These are phyloP conservation scores for Skeletonema potamos DNA, from an alignment of 108 stramenopile species.

Conservation along the genomic window DNA sequence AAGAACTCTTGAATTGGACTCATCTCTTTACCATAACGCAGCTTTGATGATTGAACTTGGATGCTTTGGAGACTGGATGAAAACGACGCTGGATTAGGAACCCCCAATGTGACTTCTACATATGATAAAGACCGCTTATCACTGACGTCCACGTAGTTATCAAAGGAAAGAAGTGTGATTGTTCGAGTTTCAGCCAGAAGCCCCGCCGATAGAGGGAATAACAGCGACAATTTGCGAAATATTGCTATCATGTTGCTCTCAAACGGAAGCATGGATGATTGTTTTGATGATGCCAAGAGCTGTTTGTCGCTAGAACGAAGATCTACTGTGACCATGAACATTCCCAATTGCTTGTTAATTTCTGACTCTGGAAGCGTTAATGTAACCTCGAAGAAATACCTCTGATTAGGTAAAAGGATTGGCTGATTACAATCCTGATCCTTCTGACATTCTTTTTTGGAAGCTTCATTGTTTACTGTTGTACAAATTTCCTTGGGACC, in stretches of 20 bases:
- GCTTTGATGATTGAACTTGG: constrained; percentile 49
- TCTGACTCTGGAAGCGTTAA: constrained; percentile 72
- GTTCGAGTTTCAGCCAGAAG: constrained; percentile 65
- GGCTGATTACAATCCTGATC: neutral
- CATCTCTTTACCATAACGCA: constrained; percentile 77
- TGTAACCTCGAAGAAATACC: constrained; percentile 66
- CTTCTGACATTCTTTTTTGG: neutral
- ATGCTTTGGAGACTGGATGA: constrained; percentile 36
- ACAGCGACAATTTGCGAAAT: constrained; percentile 50
- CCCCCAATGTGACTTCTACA: constrained; percentile 37
- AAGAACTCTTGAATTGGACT: constrained; percentile 57
- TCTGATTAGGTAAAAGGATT: constrained; percentile 45
- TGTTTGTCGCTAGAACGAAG: constrained; percentile 41
- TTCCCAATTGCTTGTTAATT: constrained; percentile 55
- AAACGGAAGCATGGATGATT: constrained; percentile 68
- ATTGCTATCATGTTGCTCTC: constrained; percentile 63
- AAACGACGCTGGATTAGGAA: constrained; percentile 52
- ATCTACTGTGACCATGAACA: constrained; percentile 65
- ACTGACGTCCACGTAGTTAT: constrained; percentile 63
- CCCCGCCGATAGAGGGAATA: constrained; percentile 65
- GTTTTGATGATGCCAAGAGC: constrained; percentile 64
- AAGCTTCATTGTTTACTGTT: neutral
- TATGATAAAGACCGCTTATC: constrained; percentile 25
- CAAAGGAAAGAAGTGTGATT: constrained; percentile 62
- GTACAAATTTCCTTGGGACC: neutral